Conservation (phyloP, 441 rosid genomes). For the Bocquillonia castaneifolia region DNA sequence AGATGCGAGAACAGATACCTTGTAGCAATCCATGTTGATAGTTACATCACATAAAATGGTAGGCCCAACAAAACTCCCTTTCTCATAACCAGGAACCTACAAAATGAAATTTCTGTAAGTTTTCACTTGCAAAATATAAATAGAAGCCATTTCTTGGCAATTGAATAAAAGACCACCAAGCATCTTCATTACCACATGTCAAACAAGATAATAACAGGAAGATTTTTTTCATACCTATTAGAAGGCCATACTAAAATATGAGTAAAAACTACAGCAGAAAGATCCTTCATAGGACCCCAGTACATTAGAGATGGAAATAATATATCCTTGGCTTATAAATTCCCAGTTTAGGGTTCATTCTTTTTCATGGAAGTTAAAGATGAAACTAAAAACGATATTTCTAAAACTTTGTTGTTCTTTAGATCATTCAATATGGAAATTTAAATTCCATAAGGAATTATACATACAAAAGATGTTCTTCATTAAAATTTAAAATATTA, state of each 20-base stretch:
- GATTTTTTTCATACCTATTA: not conserved
- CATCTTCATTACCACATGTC: not conserved
- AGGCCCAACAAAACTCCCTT: constrained; percentile 50
- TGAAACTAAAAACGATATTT: too few species aligned
- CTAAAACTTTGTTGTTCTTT: too few species aligned
- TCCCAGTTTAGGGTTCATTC: not conserved
- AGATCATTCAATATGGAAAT: not conserved
- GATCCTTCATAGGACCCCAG: not conserved
- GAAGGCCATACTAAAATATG: too few species aligned
- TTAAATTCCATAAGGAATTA: not conserved
- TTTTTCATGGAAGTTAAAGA: not conserved
- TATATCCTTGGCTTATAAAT: not conserved
- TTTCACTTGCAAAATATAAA: not conserved
- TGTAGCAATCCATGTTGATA: constrained; percentile 41
- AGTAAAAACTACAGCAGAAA: not conserved
- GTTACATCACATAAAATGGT: constrained; percentile 39
- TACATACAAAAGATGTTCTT: not conserved
- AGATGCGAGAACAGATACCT: constrained; percentile 29
- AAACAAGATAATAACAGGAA: not conserved
- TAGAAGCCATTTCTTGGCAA: not conserved
- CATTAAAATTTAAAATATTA: too few species aligned
- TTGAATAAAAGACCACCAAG: not conserved
- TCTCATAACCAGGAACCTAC: constrained; percentile 43
- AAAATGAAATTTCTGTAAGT: constrained; percentile 3
- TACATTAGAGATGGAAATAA: not conserved